phyloP scores from a whole-genome alignment of 192 early-diverging fungal genomes.

The Coemansia biformis region DNA sequence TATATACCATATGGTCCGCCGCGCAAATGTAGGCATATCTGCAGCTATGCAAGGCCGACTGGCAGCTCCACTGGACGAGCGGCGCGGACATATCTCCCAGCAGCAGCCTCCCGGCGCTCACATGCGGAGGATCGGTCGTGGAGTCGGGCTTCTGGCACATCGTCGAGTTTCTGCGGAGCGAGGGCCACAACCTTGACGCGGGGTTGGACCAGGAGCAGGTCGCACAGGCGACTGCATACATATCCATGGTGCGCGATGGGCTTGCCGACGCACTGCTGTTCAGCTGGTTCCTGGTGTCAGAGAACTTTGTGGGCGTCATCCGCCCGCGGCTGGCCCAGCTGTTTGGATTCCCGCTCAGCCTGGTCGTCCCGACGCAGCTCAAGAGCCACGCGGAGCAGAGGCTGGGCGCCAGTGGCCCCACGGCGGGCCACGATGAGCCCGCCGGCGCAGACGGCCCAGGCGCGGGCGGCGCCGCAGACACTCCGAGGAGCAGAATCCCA shows the following conservation, averaged over 20 bases:
- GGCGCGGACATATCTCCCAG: constrained; percentile 29
- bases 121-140: constrained; percentile 9
- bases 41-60: constrained; percentile 38
- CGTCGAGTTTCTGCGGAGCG: constrained; percentile 27
- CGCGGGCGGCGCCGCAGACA: neutral
- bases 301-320: constrained; percentile 72
- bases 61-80: constrained; percentile 35
- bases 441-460: constrained; percentile 19
- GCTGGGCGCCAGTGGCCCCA: constrained; percentile 46
- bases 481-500: constrained; percentile 18
- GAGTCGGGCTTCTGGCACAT: constrained; percentile 46
- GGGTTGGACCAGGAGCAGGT: constrained; percentile 29
- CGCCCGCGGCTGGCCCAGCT: constrained; percentile 67
- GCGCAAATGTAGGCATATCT: constrained; percentile 44
- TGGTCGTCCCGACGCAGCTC: constrained; percentile 67
- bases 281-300: constrained; percentile 75
- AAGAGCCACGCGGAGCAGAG: constrained; percentile 63
- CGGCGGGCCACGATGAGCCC: no score
- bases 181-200: constrained; percentile 24
- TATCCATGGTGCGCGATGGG: constrained; percentile 68
- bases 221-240: constrained; percentile 47
- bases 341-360: constrained; percentile 63
- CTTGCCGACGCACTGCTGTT: constrained; percentile 76
- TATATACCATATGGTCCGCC: no score
- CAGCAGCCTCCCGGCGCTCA: constrained; percentile 26